Conservation (phyloP, 2,329 filamentous ascomycete genomes). For the Phyllosticta capitalensis region DNA sequence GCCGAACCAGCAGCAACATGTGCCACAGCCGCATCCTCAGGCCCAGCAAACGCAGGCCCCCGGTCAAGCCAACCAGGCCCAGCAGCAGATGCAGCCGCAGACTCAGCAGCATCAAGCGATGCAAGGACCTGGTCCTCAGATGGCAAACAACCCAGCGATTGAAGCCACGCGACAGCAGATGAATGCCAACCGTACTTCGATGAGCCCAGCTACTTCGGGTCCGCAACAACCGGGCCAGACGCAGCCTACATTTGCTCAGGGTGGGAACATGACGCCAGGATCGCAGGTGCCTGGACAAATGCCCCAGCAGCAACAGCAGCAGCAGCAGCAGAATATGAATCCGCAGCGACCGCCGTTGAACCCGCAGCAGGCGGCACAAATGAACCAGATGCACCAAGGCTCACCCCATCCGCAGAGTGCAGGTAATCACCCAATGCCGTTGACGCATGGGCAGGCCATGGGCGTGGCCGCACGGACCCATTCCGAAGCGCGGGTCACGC, state of each 20-base stretch:
- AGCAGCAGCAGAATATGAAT: conserved; percentile 9
- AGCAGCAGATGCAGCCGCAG: conserved; percentile 19
- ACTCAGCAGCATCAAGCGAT: conserved; percentile 15
- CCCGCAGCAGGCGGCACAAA: conserved; percentile 9
- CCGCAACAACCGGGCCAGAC: conserved; percentile 21
- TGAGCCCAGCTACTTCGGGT: conserved; percentile 8
- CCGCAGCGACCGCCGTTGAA: conserved; percentile 11
- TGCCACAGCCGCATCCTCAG: conserved; percentile 18
- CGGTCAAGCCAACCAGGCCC: conserved; percentile 11
- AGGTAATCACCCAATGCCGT: conserved; percentile 21
- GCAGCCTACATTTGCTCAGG: conserved; percentile 9
- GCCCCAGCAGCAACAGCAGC: conserved; percentile 1
- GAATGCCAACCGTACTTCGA: conserved; percentile 2
- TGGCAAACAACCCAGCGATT: conserved; percentile 3
- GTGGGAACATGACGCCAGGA: background rate
- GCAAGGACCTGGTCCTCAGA: conserved; percentile 8
- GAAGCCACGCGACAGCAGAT: conserved; percentile 10
- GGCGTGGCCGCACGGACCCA: conserved; percentile 32
- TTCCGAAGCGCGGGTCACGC: conserved; percentile 23
- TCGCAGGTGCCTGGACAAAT: background rate
- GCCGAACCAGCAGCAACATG: conserved; percentile 1
- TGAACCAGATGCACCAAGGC: conserved; percentile 23
- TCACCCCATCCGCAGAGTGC: conserved; percentile 30
- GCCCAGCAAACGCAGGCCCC: conserved; percentile 15
- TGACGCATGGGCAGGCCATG: conserved; percentile 37